Percentiles rank a stretch among this genome's conserved stretches.
Conservation (phyloP, 2,329 filamentous ascomycete genomes). For the Decorospora gaudefroyi region DNA sequence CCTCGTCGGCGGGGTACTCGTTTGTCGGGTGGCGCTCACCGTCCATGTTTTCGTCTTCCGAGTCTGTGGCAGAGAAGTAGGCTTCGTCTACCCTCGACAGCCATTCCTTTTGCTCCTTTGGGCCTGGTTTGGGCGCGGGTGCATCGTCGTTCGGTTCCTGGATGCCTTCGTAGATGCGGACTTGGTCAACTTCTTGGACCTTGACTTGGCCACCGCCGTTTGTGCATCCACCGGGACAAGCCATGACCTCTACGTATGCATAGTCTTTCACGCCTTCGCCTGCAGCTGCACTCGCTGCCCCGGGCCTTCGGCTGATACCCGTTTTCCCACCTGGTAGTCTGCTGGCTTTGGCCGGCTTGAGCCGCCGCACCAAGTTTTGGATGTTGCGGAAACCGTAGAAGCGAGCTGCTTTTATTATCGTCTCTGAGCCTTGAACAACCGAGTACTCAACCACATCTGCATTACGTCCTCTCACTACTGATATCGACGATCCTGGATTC, state of each 20-base stretch:
- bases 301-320: slow-evolving; percentile 65
- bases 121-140: slow-evolving; percentile 61
- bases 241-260: slow-evolving; percentile 98
- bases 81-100: slow-evolving; percentile 63
- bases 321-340: slow-evolving; percentile 48
- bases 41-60: slow-evolving; percentile 34
- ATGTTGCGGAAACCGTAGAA: slow-evolving; percentile 99
- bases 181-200: slow-evolving; percentile 69
- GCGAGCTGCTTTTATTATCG: slow-evolving; percentile 61
- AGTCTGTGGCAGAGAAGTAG: slow-evolving; percentile 75
- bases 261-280: slow-evolving; percentile 70
- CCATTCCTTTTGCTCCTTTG: slow-evolving; percentile 80
- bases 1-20: slow-evolving; percentile 12
- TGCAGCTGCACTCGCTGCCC: slow-evolving; percentile 64
- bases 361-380: slow-evolving; percentile 89
- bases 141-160: slow-evolving; percentile 36
- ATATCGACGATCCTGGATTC: slow-evolving; percentile 72
- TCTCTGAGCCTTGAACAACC: slow-evolving; percentile 58
- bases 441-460: slow-evolving; percentile 87
- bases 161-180: slow-evolving; percentile 42
- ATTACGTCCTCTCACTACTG: slow-evolving; percentile 77
- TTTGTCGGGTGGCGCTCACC: slow-evolving; percentile 49
- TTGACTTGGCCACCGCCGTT: slow-evolving; percentile 97
- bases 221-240: slow-evolving; percentile 96
- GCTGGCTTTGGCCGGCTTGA: slow-evolving; percentile 79